Evolutionary conservation across 345 rosid genomes (phyloP), one percentile per base, ranked within the genome.

Genomic region (Gossypium herbaceum): DNA sequence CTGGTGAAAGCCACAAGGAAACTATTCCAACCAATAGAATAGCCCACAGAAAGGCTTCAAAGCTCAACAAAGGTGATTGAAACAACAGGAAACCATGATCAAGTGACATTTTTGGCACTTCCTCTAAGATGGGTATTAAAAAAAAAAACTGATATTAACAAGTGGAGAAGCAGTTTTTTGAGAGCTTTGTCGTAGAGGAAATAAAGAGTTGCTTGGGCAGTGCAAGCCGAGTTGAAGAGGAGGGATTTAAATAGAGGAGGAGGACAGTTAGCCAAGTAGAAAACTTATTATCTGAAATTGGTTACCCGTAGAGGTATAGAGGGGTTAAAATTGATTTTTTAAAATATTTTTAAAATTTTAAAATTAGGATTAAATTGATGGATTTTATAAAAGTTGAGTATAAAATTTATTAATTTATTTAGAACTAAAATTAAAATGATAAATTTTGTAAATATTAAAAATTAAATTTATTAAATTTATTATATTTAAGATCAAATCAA

Each of bases 1-100:
- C 98, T 0, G 93, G 93, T 11, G 84, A 72, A 1, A 88, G 41
- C 75, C 84, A 81, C 61, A 87, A 61, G 20, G 88, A 74, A 72
- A 80, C 73, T 2, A 85, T 19, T 17, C 85, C 78, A 0, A 85
- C 41, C 63, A 88, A 68, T 45, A 86, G 71, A 45, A 78, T 19
- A 17, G 82, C 2, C 57, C 75, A 83, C 4, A 82, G 67, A 44
- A 85, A 65, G 43, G 82, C 73, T 58, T 90, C 86, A 12, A 81
- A 72, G 29, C 72, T 73, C 74, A 75, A 73, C n/a, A 75, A 56
- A 9, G 84, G 56, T 5, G 69, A 55, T 9, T 6, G 25, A 70
- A 70, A 70, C 60, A 70, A 29, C 47, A 54, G 2, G 6, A 70
- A 70, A n/a, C 48, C 48, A 29, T 70, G 7, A 2, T 52, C 73